Evolutionary conservation across 1,139 yeast species (phyloP), one percentile per base, ranked within the genome.

Genomic region (Lodderomyces pseudojiufengensis): DNA sequence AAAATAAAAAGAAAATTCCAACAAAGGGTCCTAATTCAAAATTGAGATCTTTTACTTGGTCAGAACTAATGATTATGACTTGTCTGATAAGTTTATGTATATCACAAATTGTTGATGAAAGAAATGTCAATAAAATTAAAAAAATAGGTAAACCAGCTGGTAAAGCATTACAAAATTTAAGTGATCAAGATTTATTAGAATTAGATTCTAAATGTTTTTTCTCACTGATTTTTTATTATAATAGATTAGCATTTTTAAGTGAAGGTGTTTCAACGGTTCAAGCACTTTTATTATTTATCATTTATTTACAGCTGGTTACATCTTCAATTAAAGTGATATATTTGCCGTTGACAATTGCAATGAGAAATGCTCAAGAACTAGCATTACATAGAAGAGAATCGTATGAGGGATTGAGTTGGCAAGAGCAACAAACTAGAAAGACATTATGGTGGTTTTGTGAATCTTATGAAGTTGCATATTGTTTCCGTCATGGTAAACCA

Each of bases 331-430:
- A 70, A 22, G 55, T 58, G 24, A 65, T 70, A 21, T 70, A 66
- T 46, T 58, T 69, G 23, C 48, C 80, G n/a, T 52, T 69, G 0
- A 57, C 80, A 1, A 65, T 73, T 6, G 81, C 82, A 1, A 65
- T 76, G 2, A 61, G 85, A 37, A 70, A 67, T 44, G 83, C 85
- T 0, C 78, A 72, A 43, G 82, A 77, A 33, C 55, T 80, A 36
- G 92, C 92, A 0, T 57, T 84, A 18, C 84, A 83, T 48, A 57
- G 86, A 24, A 59, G 56, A n/a, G 86, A 81, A 44, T 55, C 73
- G 2, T 68, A 69, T 33, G 48, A 50, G 9, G 66, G 69, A 0
- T 46, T 78, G 15, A 40, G 68, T 0, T 48, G 47, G 0, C 60
- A 53, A 2, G 81, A 76, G 29, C 61, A 60, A 4, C 43, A 51